Evolutionary conservation across 352 stramenopile species (phyloP), one percentile per base, ranked within the genome.

Genomic region (Phytophthora constricta): DNA sequence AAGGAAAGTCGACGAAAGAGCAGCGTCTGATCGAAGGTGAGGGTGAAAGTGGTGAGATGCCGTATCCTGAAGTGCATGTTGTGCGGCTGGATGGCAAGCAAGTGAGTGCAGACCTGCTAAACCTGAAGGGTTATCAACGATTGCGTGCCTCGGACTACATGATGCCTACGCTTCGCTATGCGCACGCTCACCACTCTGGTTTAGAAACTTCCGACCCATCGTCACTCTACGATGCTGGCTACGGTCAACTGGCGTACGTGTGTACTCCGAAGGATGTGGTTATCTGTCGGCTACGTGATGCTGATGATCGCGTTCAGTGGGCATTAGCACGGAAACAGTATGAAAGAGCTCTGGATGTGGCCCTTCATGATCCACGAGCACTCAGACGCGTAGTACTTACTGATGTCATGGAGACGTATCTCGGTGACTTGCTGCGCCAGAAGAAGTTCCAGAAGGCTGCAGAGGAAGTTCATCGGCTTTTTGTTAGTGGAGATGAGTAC

Each of bases 251-350:
- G 3, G 62, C 84, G 42, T 95, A 93, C 61, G 82, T 95, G 20
- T 95, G 87, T 42, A 92, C 87, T 0, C 87, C 87, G 2, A 95
- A 93, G 43, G 87, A 95, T 28, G 87, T 95, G 5, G 85, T 95
- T n/a, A 83, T 95, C 16, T 95, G 87, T 56, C 87, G 87, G 0
- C 47, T 91, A 16, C 85, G 87, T 16, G 87, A 93, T 39, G 81
- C 86, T 16, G 86, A 95, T 46, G 87, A 95, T 58, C 85, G 87
- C 11, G 84, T 95, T 9, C 71, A 82, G 20, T 95, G 79, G 76
- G 87, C 87, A 0, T 26, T 95, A 22, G 73, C 80, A 8, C 58
- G 74, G 5, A 89, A 91, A 48, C 71, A 92, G 26, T 93, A 88
- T 42, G 69, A 66, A 7, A 68, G 79, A 50, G 84, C 85, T 8